These are phyloP conservation scores for Monosporozyma siamensis DNA, from an alignment of 805 yeast species.

Conservation along the genomic window DNA sequence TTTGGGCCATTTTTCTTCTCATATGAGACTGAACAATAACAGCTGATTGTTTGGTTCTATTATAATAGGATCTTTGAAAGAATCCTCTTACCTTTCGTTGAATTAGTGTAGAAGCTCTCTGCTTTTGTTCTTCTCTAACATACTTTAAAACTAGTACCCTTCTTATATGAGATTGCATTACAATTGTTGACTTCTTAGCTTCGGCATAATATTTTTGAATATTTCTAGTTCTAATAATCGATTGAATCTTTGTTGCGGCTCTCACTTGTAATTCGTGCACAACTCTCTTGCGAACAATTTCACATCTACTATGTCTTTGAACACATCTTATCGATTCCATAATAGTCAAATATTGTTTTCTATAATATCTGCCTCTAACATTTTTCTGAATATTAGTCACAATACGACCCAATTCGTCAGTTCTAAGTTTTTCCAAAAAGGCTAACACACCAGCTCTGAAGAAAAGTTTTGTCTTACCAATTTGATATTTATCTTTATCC, in stretches of 20 bases:
- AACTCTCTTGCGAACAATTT: constrained; percentile 45
- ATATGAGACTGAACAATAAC: constrained; percentile 59
- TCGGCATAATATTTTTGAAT: constrained; percentile 32
- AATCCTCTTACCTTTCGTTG: constrained; percentile 64
- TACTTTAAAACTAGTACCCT: constrained; percentile 40
- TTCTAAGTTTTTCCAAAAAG: constrained; percentile 72
- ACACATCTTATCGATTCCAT: constrained; percentile 45
- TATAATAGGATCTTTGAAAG: constrained; percentile 40
- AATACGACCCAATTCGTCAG: constrained; percentile 62
- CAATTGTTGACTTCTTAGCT: constrained; percentile 19
- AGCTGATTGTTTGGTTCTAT: constrained; percentile 40
- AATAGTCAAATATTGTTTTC: constrained; percentile 48
- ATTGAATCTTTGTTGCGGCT: constrained; percentile 71
- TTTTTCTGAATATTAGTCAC: constrained; percentile 83
- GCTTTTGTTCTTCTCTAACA: constrained; percentile 38
- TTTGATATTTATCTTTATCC: constrained; percentile 64
- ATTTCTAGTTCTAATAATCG: constrained; percentile 45
- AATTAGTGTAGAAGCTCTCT: constrained; percentile 50
- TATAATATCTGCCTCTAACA: constrained; percentile 54
- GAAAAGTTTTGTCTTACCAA: constrained; percentile 89
- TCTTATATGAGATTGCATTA: constrained; percentile 41
- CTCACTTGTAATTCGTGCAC: constrained; percentile 46
- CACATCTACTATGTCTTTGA: constrained; percentile 63
- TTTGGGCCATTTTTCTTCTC: constrained; percentile 62
- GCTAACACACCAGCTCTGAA: constrained; percentile 97